Base-by-base conservation (phyloP, 371 early-diverging fungal genomes). In the Actinomortierella wolfii region DNA sequence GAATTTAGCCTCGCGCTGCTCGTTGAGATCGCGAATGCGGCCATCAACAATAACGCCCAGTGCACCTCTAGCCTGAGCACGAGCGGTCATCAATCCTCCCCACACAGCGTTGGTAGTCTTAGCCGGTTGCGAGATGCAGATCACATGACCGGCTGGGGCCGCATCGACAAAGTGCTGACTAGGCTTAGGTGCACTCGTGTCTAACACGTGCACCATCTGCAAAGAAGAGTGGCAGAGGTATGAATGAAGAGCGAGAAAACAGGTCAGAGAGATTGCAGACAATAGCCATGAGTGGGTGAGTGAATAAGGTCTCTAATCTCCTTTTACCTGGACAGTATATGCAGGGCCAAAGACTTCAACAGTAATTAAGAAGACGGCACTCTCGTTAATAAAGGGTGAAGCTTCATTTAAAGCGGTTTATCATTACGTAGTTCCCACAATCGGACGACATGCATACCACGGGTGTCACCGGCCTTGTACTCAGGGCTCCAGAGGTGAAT, bases 61-160 rank as follows among this genome's bases (percentile, higher is more conserved):
- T 2, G 80, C 86, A 9, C 87, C 86, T 50, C 80, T 77, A 11
- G 65, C 62, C 53, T 81, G 81, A 0, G 92, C 93, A 60, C 94
- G 80, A 13, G 92, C 87, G 0, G 87, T 83, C 89, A 93, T 88
- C 23, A 93, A 78, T 5, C 93, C 93, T 17, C 94, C 94, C 88
- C 90, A 93, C 20, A 89, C 87, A 11, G 92, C 94, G 62, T 92
- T 92, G 50, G 82, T 53, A 56, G 68, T 73, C 67, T 78, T 76
- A 50, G 79, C 51, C 21, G 91, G 91, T n/a, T 87, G 84, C 29
- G 86, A 85, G 47, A 92, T 82, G 52, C 92, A 86, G 25, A 94
- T 67, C 26, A 92, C 82, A 17, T 81, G 81, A 2, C 79, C 83
- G 54, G 78, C 78, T 5, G 81, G 79, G 44, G 81, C 80, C 9